Evolutionary conservation across 495 filamentous ascomycete species (phyloP).

Genomic region (Lichina pygmaea): DNA sequence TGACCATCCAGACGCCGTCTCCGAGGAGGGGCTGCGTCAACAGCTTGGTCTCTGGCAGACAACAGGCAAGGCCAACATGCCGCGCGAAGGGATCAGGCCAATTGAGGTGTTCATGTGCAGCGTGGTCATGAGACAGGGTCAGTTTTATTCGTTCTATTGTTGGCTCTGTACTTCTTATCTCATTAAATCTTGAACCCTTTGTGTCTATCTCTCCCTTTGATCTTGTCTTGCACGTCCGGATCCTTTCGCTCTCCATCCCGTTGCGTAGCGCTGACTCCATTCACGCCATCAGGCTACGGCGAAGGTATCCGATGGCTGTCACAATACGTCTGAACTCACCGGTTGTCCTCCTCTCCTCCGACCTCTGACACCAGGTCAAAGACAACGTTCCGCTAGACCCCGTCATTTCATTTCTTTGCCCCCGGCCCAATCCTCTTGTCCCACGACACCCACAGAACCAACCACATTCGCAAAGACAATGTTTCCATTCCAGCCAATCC

Average conservation of each 20-base stretch:
- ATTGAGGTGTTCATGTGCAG: constrained; percentile 99
- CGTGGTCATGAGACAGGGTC: constrained; percentile 89
- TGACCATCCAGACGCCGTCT: constrained; percentile 83
- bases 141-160: constrained; percentile 9
- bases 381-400: neutral
- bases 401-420: neutral
- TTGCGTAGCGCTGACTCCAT: neutral
- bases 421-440: neutral
- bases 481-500: neutral
- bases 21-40: constrained; percentile 78
- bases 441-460: neutral
- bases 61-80: constrained; percentile 93
- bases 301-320: constrained; percentile 60
- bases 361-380: neutral
- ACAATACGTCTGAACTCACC: constrained; percentile 34
- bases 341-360: too few relatives aligned
- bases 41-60: constrained; percentile 85
- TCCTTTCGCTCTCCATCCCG: neutral
- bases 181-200: neutral
- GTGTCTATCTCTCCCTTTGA: neutral
- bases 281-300: constrained; percentile 27
- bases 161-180: neutral
- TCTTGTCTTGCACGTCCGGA: neutral
- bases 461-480: neutral
- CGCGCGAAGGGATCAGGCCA: constrained; percentile 76